phyloP scores from a whole-genome alignment of 495 filamentous ascomycete genomes.

The Hypoxylon subgilvum region DNA sequence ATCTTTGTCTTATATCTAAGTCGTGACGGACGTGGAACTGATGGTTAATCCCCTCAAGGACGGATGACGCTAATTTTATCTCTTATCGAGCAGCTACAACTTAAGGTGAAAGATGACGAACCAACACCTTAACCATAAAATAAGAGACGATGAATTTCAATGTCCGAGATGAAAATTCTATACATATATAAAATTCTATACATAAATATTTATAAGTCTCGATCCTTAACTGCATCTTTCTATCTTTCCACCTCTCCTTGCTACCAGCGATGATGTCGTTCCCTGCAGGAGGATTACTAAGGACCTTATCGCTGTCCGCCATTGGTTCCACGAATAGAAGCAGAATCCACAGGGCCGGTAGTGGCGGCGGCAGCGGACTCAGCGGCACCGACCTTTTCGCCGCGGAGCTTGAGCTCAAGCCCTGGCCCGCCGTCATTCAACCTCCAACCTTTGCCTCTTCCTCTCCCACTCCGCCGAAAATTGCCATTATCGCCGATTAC shows the following conservation, averaged over 20 bases:
- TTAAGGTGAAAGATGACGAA: no score
- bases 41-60: background rate
- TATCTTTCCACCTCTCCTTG: no score
- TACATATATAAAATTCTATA: no score
- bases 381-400: constrained; percentile 32
- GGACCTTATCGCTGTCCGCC: constrained; percentile 27
- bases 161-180: no score
- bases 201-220: no score
- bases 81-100: no score
- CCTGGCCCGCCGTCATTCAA: constrained; percentile 25
- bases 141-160: no score
- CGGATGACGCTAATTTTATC: background rate
- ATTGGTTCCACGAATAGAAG: constrained; percentile 27
- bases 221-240: no score
- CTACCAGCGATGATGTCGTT: constrained; percentile 40
- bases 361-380: constrained; percentile 29
- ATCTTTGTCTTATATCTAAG: no score
- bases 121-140: no score
- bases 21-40: background rate
- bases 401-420: constrained; percentile 33
- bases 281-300: constrained; percentile 44
- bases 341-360: constrained; percentile 16
- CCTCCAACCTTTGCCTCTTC: background rate
- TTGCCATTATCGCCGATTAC: background rate
- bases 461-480: constrained; percentile 1